phyloP scores from a whole-genome alignment of 805 yeast genomes.

The Suhomyces emberorum region DNA sequence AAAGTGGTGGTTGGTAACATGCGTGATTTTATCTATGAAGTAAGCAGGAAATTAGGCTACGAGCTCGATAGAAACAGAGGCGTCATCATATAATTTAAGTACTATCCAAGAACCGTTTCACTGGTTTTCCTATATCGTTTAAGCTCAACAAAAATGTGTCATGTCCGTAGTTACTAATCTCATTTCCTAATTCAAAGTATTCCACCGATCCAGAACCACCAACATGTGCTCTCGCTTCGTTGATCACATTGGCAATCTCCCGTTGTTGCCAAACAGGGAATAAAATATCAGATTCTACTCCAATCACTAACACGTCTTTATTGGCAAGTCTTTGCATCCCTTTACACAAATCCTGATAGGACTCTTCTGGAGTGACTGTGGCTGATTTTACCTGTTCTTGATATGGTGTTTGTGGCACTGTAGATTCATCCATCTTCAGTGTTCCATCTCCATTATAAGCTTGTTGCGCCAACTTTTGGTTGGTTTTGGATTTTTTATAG shows the following conservation, averaged over 20 bases:
- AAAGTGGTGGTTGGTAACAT: conserved; percentile 57
- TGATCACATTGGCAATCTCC: conserved; percentile 66
- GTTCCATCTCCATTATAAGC: conserved; percentile 3
- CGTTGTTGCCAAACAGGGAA: conserved; percentile 95
- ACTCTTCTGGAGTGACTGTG: conserved; percentile 51
- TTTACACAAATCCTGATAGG: conserved; percentile 54
- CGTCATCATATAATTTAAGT: conserved; percentile 32
- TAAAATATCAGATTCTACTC: conserved; percentile 88
- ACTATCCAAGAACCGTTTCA: conserved; percentile 51
- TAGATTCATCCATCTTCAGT: conserved; percentile 10
- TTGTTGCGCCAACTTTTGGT: conserved; percentile 38
- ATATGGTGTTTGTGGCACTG: conserved; percentile 51
- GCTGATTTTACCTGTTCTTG: conserved; percentile 48
- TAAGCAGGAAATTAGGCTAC: conserved; percentile 58
- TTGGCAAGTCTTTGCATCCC: conserved; percentile 66
- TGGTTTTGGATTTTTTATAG: conserved; percentile 40
- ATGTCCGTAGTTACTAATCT: conserved; percentile 82
- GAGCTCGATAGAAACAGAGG: conserved; percentile 54
- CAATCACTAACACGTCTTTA: conserved; percentile 71
- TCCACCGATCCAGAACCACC: conserved; percentile 10
- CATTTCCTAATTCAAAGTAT: conserved; percentile 73
- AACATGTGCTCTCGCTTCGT: conserved; percentile 30
- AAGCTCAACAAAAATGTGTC: conserved; percentile 83
- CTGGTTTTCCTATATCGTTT: conserved; percentile 76
- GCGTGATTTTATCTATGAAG: conserved; percentile 45